phyloP scores from a whole-genome alignment of 345 rosid genomes.

The Citrus medica region DNA sequence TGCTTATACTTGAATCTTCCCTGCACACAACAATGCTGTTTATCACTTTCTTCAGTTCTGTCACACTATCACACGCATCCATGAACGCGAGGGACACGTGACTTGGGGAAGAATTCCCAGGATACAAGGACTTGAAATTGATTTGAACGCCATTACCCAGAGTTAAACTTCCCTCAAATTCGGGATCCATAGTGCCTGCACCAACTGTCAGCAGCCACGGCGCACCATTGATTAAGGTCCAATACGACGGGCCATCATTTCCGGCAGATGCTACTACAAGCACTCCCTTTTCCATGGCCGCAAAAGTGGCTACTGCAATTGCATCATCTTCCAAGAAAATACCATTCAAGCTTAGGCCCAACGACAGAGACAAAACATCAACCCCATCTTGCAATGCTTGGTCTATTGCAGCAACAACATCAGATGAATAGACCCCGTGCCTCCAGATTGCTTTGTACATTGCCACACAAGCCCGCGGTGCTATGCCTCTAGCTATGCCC shows the following conservation, averaged over 20 bases:
- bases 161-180: slow-evolving; percentile 30
- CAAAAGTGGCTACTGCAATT: slow-evolving; percentile 41
- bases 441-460: slow-evolving; percentile 40
- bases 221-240: slow-evolving; percentile 35
- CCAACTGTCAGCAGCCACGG: slow-evolving; percentile 44
- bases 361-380: slow-evolving; percentile 39
- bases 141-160: slow-evolving; percentile 27
- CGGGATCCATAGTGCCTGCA: slow-evolving; percentile 34
- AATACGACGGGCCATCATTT: slow-evolving; percentile 31
- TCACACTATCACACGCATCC: slow-evolving; percentile 27
- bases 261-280: slow-evolving; percentile 49
- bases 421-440: slow-evolving; percentile 30
- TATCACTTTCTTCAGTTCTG: slow-evolving; percentile 22
- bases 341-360: slow-evolving; percentile 9
- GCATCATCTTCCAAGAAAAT: slow-evolving; percentile 26
- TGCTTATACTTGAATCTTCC: slow-evolving; percentile 15
- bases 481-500: slow-evolving; percentile 36
- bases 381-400: slow-evolving; percentile 48
- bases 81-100: slow-evolving; percentile 23
- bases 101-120: slow-evolving; percentile 24
- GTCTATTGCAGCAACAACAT: slow-evolving; percentile 49
- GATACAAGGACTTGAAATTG: slow-evolving; percentile 28
- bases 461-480: slow-evolving; percentile 38
- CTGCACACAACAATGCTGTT: slow-evolving; percentile 33
- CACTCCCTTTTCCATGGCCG: slow-evolving; percentile 33